These are phyloP conservation scores for Exophiala phaeomuriformis DNA, from an alignment of 2,329 filamentous ascomycete genomes.

Conservation along the genomic window DNA sequence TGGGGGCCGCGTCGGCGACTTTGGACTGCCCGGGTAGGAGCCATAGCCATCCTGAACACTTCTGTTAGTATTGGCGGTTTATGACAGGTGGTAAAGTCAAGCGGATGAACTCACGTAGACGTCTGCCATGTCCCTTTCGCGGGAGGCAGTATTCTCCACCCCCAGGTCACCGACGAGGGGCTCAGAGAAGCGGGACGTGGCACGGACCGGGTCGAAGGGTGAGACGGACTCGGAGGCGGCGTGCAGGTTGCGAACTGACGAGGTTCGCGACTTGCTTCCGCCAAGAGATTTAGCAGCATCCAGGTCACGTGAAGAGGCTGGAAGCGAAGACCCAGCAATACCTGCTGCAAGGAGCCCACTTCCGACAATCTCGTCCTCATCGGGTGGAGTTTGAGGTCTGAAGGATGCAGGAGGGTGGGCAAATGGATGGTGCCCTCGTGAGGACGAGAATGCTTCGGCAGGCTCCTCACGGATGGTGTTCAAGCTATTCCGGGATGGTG, in stretches of 20 bases:
- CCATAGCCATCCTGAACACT: constrained; percentile 75
- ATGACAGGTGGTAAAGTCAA: neutral
- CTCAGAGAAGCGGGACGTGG: constrained; percentile 10
- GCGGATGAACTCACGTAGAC: constrained; percentile 67
- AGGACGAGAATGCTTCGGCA: neutral
- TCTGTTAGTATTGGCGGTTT: constrained; percentile 10
- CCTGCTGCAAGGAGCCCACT: neutral
- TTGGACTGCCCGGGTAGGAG: constrained; percentile 74
- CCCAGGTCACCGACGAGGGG: constrained; percentile 74
- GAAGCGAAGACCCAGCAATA: constrained; percentile 2
- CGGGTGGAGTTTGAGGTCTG: neutral
- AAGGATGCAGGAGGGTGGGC: no score
- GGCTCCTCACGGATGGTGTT: constrained; percentile 45
- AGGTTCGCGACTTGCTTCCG: constrained; percentile 40
- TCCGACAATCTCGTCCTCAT: neutral
- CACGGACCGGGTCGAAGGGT: constrained; percentile 15
- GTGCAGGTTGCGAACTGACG: constrained; percentile 32
- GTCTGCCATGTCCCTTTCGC: constrained; percentile 76
- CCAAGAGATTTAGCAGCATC: constrained; percentile 25
- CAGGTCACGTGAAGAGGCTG: constrained; percentile 20
- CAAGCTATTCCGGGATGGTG: constrained; percentile 39
- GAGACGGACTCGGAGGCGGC: constrained; percentile 27
- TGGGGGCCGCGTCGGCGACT: constrained; percentile 86
- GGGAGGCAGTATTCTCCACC: constrained; percentile 54
- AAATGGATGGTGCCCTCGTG: neutral